Percentiles rank a stretch among this genome's conserved stretches.
These are phyloP conservation scores for Fremontodendron californicum DNA, from an alignment of 345 rosid genomes.

Conservation along the genomic window DNA sequence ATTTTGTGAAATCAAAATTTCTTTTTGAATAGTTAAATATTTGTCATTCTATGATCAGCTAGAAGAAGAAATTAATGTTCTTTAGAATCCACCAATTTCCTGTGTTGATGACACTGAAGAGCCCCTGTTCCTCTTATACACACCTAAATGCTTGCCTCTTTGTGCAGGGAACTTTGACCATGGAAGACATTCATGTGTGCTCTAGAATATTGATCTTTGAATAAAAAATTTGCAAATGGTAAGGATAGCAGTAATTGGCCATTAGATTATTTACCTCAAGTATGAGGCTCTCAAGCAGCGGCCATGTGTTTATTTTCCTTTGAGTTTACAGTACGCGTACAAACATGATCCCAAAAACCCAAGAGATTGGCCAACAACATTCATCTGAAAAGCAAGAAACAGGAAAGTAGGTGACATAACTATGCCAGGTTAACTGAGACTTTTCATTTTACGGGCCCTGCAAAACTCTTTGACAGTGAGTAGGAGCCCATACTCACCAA, in stretches of 20 bases:
- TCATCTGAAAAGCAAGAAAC: conserved; percentile 36
- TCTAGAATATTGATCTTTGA: not conserved
- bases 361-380: conserved; percentile 48
- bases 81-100: not conserved
- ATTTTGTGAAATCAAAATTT: conserved; percentile 1
- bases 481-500: conserved; percentile 12
- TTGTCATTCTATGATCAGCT: not conserved
- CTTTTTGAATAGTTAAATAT: not conserved
- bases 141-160: not conserved
- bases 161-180: not conserved
- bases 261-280: conserved; percentile 15
- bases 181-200: not conserved
- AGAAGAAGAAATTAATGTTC: not conserved
- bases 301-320: conserved; percentile 28
- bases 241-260: not conserved
- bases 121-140: not conserved
- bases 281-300: conserved; percentile 1
- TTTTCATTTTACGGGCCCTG: not conserved
- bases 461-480: not conserved
- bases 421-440: not conserved
- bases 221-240: conserved; percentile 20
- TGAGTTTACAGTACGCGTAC: conserved; percentile 50
- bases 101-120: not conserved
- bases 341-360: conserved; percentile 55
- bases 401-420: not conserved